Conservation (phyloP, 2,329 filamentous ascomycete genomes). For the Corinectria fuckeliana region DNA sequence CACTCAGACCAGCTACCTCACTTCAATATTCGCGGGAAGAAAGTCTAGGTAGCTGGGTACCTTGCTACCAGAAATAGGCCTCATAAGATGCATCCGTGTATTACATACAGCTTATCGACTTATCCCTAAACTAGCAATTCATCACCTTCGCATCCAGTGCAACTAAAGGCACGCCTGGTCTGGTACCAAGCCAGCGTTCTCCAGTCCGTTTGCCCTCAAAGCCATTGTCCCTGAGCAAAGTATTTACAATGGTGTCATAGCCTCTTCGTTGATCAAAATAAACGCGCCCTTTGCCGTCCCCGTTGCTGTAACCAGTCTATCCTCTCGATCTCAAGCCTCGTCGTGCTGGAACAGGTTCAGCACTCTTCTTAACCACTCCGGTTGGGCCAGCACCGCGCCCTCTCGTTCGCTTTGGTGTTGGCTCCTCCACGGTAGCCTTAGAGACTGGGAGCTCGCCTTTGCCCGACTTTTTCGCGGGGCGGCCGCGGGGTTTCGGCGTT, state of each 20-base stretch:
- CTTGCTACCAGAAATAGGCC: too few species aligned
- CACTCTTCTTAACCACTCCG: slow-evolving; percentile 29
- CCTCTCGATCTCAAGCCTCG: slow-evolving; percentile 29
- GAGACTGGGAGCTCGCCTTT: slow-evolving; percentile 33
- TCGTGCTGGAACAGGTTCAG: slow-evolving; percentile 24
- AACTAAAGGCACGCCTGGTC: too few species aligned
- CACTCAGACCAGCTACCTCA: too few species aligned
- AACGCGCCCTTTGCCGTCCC: not conserved
- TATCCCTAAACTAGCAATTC: not conserved
- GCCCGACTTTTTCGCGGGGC: slow-evolving; percentile 32
- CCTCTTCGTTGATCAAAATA: not conserved
- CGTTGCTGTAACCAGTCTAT: not conserved
- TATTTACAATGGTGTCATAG: not conserved
- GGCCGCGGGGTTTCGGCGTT: slow-evolving; percentile 28
- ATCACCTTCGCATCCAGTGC: too few species aligned
- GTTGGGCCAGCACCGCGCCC: slow-evolving; percentile 20
- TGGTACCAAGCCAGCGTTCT: not conserved
- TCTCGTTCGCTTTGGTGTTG: slow-evolving; percentile 19
- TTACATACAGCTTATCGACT: not conserved
- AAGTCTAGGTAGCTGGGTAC: too few species aligned
- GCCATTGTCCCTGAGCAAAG: not conserved
- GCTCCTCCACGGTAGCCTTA: slow-evolving; percentile 13
- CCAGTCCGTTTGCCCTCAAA: not conserved
- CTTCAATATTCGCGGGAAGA: not conserved
- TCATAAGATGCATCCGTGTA: not conserved